Base-by-base conservation (phyloP, 495 filamentous ascomycete species). In the Neurospora sp. region DNA sequence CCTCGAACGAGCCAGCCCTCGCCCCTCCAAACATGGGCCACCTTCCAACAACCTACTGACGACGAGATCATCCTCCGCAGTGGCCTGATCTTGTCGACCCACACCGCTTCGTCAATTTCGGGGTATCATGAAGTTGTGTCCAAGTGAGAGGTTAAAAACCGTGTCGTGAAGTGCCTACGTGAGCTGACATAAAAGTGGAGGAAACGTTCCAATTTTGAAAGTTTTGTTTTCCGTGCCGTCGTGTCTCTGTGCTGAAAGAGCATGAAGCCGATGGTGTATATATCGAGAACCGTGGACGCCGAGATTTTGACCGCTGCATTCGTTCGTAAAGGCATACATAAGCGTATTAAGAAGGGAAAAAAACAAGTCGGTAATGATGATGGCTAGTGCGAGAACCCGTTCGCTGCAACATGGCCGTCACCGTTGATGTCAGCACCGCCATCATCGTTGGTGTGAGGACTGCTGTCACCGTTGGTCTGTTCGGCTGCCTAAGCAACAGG, bases 401-500 rank as follows among this genome's bases (percentile, higher is more conserved):
- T 17, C 14, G 45, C 20, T 38, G 39, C 20, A 53, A 53, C 40
- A 31, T 4, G 7, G 9, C 22, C 17, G 16, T 7, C 22, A 70
- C n/a, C 20, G 39, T 31, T 45, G 69, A 53, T 35, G 65, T 65
- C 3, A 44, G 17, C 16, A 44, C 7, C 41, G 8, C 20, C 16
- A 8, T 31, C 12, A 70, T 8, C 39, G 39, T 31, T 44, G 45
- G 20, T 35, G 65, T 61, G 8, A 17, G 41, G 27, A 31, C 27
- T 3, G 27, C 20, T 22, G 20, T 10, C 65, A 9, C 20, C 20
- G 45, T 53, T 53, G 45, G 45, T 53, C 45, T 53, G 20, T 76
- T 82, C 83, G 44, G 79, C 82, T 38, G 81, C 77, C 38, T 81
- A 81, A 41, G 78, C 78, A 44, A 75, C 70, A n/a, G 77, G 78